Conservation (phyloP, 177 flowering plant species). For the Telopea speciosissima region DNA sequence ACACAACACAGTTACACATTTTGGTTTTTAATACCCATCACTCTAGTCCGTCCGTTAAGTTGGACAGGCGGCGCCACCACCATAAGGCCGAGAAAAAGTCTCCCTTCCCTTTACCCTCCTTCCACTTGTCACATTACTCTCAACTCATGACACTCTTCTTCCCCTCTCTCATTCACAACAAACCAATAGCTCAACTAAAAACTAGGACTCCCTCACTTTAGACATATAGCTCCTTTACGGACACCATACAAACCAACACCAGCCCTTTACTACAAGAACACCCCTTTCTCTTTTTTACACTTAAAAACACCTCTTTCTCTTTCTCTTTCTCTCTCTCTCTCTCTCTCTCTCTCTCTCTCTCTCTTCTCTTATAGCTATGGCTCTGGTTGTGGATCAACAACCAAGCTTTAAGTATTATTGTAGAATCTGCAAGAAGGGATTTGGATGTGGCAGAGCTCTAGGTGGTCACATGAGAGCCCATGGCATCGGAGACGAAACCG, state of each 20-base stretch:
- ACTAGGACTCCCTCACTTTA: constrained; percentile 37
- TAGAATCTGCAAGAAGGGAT: constrained; percentile 86
- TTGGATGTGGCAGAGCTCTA: constrained; percentile 84
- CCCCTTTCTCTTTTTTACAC: constrained; percentile 3
- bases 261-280: constrained; percentile 36
- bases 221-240: constrained; percentile 11
- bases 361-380: constrained; percentile 27
- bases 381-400: constrained; percentile 46
- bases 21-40: not conserved
- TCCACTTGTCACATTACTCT: constrained; percentile 53
- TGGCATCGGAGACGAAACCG: constrained; percentile 68
- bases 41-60: constrained; percentile 1
- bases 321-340: not conserved
- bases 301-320: not conserved
- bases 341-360: not conserved
- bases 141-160: constrained; percentile 9
- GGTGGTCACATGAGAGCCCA: constrained; percentile 99
- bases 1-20: not conserved
- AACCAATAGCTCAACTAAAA: constrained; percentile 53
- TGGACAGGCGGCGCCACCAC: constrained; percentile 43
- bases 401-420: constrained; percentile 67
- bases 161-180: constrained; percentile 32
- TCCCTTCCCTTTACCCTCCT: constrained; percentile 22
- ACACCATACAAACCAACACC: constrained; percentile 43
- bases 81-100: constrained; percentile 47